These are phyloP conservation scores for Emericellopsis cladophorae DNA, from an alignment of 2,329 filamentous ascomycete species.

Conservation along the genomic window DNA sequence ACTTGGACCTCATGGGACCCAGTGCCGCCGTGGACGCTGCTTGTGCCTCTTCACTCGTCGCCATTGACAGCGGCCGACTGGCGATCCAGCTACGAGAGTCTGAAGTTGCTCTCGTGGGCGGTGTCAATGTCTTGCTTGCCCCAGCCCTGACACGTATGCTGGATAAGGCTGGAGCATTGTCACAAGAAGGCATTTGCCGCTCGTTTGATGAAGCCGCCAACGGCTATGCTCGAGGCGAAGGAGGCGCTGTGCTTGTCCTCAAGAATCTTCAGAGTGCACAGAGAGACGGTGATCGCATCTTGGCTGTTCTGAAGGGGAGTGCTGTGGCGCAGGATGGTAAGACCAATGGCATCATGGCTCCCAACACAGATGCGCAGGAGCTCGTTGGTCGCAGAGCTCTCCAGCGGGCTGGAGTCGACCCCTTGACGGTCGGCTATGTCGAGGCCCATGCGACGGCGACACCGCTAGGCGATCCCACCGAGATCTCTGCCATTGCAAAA, in stretches of 20 bases:
- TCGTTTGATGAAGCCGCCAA: slow-evolving; percentile 24
- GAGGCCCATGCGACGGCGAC: slow-evolving; percentile 30
- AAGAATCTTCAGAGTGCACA: slow-evolving; percentile 46
- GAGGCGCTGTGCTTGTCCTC: slow-evolving; percentile 42
- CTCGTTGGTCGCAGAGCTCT: slow-evolving; percentile 15
- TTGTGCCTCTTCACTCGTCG: slow-evolving; percentile 22
- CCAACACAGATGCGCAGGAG: slow-evolving; percentile 20
- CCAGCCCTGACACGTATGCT: slow-evolving; percentile 5
- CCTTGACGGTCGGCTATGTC: slow-evolving; percentile 17
- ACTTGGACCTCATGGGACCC: slow-evolving; percentile 22
- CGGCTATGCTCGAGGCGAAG: slow-evolving; percentile 53
- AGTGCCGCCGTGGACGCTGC: slow-evolving; percentile 20
- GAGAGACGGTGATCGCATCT: slow-evolving; percentile 33
- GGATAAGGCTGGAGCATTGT: slow-evolving; percentile 3
- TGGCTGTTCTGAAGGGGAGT: slow-evolving; percentile 15
- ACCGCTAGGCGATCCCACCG: slow-evolving; percentile 11
- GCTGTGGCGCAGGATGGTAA: slow-evolving; percentile 22
- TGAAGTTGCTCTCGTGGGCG: slow-evolving; percentile 29
- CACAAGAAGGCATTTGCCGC: slow-evolving; percentile 2
- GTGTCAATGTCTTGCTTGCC: slow-evolving; percentile 15
- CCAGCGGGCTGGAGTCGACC: slow-evolving; percentile 5
- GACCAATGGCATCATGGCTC: slow-evolving; percentile 32
- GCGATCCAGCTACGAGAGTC: slow-evolving; percentile 30
- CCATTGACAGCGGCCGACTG: slow-evolving; percentile 10
- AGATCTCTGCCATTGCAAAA: slow-evolving; percentile 19